Percentiles rank a stretch among this genome's conserved stretches.
Conservation (phyloP, 495 filamentous ascomycete species). For the Tirmania nivea region DNA sequence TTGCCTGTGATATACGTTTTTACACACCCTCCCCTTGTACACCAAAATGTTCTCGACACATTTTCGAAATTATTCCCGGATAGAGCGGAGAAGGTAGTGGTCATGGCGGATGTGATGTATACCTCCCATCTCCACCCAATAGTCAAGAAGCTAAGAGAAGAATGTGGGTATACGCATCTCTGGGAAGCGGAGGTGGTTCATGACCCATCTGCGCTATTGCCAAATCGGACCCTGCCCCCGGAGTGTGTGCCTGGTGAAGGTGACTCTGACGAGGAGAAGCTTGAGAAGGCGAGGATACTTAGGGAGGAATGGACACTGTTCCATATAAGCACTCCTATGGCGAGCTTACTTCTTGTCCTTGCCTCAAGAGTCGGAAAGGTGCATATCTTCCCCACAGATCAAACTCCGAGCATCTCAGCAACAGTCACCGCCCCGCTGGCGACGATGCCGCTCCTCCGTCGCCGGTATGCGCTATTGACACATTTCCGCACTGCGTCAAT, state of each 20-base stretch:
- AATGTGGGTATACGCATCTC: constrained; percentile 43
- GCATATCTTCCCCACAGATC: constrained; percentile 40
- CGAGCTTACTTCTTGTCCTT: constrained; percentile 66
- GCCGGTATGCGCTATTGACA: constrained; percentile 71
- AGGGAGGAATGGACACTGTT: constrained; percentile 53
- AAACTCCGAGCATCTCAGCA: constrained; percentile 26
- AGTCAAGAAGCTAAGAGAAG: constrained; percentile 25
- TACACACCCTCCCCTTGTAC: constrained; percentile 43
- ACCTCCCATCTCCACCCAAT: constrained; percentile 42
- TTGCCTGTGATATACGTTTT: constrained; percentile 87
- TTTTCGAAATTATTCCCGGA: constrained; percentile 51
- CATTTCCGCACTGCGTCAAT: constrained; percentile 59
- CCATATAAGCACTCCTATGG: constrained; percentile 71
- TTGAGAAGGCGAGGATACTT: neutral
- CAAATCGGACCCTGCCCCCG: constrained; percentile 40
- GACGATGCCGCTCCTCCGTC: constrained; percentile 38
- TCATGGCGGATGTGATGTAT: constrained; percentile 84
- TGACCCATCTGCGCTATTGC: constrained; percentile 56
- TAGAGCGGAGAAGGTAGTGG: constrained; percentile 39
- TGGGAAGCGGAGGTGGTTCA: constrained; percentile 50
- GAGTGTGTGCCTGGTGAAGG: neutral
- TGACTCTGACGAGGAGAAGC: neutral
- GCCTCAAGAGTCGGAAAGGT: constrained; percentile 58
- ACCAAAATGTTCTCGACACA: constrained; percentile 31
- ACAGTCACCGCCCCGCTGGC: constrained; percentile 34